Percentiles rank a stretch among this genome's conserved stretches.
Conservation (phyloP, 352 stramenopile species). For the Proteromonas lacertae region DNA sequence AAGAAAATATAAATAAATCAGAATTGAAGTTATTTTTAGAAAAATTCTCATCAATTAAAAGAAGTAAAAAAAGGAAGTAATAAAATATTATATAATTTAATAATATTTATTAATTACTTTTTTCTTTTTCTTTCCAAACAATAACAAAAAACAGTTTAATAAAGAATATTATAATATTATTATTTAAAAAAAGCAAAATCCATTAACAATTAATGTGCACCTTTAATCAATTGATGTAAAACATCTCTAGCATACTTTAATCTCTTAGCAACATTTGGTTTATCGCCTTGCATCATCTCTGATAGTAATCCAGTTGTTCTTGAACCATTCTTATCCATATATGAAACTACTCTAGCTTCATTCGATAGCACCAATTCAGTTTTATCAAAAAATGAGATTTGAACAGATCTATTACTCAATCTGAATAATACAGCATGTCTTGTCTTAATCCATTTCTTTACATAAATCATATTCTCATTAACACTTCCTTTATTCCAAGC, state of each 20-base stretch:
- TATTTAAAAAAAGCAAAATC: no score
- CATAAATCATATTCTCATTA: slow-evolving; percentile 30
- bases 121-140: no score
- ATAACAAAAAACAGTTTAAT: no score
- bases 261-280: slow-evolving; percentile 22
- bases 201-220: no score
- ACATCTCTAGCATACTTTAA: slow-evolving; percentile 78
- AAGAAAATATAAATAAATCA: no score
- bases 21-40: no score
- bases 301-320: slow-evolving; percentile 13
- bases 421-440: slow-evolving; percentile 85
- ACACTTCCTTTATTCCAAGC: slow-evolving; percentile 7
- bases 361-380: slow-evolving; percentile 56
- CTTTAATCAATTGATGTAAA: slow-evolving; percentile 57
- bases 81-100: no score
- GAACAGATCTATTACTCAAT: slow-evolving; percentile 65
- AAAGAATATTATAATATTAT: no score
- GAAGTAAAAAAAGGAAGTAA: no score
- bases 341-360: slow-evolving; percentile 47
- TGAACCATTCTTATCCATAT: slow-evolving; percentile 27
- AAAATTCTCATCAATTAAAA: no score
- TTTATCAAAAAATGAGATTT: slow-evolving; percentile 13
- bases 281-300: slow-evolving; percentile 18
- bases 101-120: no score
- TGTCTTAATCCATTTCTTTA: slow-evolving; percentile 93